A percentile compares a stretch with the other conserved stretches of the same genome.
These are phyloP conservation scores for Pseudogymnoascus sp. DNA, from an alignment of 2,329 filamentous ascomycete species.

Conservation along the genomic window DNA sequence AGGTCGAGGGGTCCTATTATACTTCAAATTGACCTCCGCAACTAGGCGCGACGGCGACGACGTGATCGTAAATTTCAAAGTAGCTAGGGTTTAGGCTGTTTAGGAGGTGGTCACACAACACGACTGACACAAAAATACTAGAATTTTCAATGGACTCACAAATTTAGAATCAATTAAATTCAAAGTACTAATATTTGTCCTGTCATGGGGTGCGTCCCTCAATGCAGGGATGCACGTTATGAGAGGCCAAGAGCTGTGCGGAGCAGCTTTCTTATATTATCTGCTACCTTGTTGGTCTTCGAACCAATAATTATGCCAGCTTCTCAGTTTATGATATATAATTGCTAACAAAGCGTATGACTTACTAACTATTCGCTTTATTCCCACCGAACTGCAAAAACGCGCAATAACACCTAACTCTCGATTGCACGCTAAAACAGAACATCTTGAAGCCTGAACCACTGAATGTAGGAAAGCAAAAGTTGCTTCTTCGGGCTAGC, in stretches of 20 bases:
- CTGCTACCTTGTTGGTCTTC: background rate
- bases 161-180: too few species aligned
- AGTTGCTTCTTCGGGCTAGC: background rate
- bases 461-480: background rate
- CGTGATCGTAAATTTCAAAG: too few species aligned
- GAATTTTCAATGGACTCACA: too few species aligned
- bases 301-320: background rate
- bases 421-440: background rate
- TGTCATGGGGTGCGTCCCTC: too few species aligned
- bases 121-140: too few species aligned
- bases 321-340: background rate
- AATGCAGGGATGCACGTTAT: background rate
- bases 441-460: background rate
- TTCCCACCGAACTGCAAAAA: background rate
- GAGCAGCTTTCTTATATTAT: background rate
- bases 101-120: too few species aligned
- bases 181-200: too few species aligned
- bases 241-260: background rate
- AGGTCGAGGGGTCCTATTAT: conserved; percentile 1
- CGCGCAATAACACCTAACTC: background rate
- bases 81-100: too few species aligned
- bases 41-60: background rate
- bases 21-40: conserved; percentile 12
- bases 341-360: background rate
- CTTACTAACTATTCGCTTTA: background rate